Base-by-base conservation (phyloP, 2,329 filamentous ascomycete species). In the Xylaria sp. region DNA sequence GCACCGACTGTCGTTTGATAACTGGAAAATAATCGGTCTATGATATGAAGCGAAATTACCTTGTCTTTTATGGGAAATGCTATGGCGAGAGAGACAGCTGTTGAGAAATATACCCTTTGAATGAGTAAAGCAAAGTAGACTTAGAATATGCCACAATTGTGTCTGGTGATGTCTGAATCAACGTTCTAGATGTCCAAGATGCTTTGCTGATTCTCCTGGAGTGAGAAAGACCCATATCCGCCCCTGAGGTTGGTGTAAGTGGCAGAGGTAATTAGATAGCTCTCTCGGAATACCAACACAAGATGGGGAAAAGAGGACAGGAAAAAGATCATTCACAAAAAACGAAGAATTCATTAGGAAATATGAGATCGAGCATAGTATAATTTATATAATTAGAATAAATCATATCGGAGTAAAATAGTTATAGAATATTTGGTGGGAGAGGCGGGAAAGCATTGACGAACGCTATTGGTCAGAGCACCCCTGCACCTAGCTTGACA, bases 1-100 rank as follows among this genome's bases (percentile, higher is more conserved):
- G 72, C 71, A 17, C 76, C 76, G 5, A 72, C 69, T n/a, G 75
- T 78, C 31, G 69, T 77, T 47, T 82, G 71, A 47, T 19, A 9
- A 23, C n/a, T n/a, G 43, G 17, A 56, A n/a, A 15, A 4, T 14
- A n/a, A 8, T 15, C n/a, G 17, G 31, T 14, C 17, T 23, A n/a
- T 28, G n/a, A 31, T 23, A 9, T 12, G 28, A 47, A 52, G 51
- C 17, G 31, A 25, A 45, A 40, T n/a, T 21, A 35, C 31, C 21
- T 25, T 8, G 31, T 38, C 2, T 50, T 62, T 45, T 11, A 7
- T 28, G 21, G 11, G 47, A 19, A 47, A 7, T 46, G 28, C 19
- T 11, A 15, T 56, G 33, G 31, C 14, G 58, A 55, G 46, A 53
- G 50, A 43, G 43, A 55, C 59, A 49, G 55, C 38, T 50, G 45